Percentiles rank a stretch among this genome's conserved stretches.
Evolutionary conservation across 805 yeast species (phyloP).

Genomic region (Cyberlindnera meyerae): DNA sequence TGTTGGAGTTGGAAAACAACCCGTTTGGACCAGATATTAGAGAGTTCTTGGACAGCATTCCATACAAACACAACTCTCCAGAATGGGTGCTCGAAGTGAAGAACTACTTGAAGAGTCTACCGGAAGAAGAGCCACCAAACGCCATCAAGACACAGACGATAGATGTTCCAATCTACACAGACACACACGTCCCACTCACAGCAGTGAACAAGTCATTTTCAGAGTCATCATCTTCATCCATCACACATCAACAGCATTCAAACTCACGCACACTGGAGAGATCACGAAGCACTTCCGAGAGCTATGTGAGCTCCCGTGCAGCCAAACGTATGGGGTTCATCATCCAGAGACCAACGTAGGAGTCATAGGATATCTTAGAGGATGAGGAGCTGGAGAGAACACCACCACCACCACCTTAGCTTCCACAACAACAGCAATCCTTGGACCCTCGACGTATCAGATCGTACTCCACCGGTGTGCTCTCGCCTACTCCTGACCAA

Average conservation of each 20-base stretch:
- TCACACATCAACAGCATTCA: slow-evolving; percentile 2
- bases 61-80: slow-evolving; percentile 32
- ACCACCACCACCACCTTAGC: neutral
- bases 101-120: slow-evolving; percentile 4
- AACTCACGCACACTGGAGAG: slow-evolving; percentile 17
- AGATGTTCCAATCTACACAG: slow-evolving; percentile 4
- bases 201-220: too few species aligned
- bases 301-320: slow-evolving; percentile 52
- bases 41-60: slow-evolving; percentile 32
- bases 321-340: slow-evolving; percentile 75
- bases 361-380: slow-evolving; percentile 27
- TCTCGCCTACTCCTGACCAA: slow-evolving; percentile 6
- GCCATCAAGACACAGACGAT: neutral
- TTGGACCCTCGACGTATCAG: slow-evolving; percentile 20
- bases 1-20: slow-evolving; percentile 58
- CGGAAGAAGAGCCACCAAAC: slow-evolving; percentile 2
- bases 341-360: slow-evolving; percentile 36
- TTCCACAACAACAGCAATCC: neutral
- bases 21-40: slow-evolving; percentile 51
- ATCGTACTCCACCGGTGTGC: slow-evolving; percentile 17
- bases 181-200: slow-evolving; percentile 2
- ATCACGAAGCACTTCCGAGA: slow-evolving; percentile 36
- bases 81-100: slow-evolving; percentile 37
- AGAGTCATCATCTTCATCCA: slow-evolving; percentile 4
- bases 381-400: slow-evolving; percentile 19